phyloP scores from a whole-genome alignment of 2,329 filamentous ascomycete genomes.

The Pseudovirgaria hyperparasitica region DNA sequence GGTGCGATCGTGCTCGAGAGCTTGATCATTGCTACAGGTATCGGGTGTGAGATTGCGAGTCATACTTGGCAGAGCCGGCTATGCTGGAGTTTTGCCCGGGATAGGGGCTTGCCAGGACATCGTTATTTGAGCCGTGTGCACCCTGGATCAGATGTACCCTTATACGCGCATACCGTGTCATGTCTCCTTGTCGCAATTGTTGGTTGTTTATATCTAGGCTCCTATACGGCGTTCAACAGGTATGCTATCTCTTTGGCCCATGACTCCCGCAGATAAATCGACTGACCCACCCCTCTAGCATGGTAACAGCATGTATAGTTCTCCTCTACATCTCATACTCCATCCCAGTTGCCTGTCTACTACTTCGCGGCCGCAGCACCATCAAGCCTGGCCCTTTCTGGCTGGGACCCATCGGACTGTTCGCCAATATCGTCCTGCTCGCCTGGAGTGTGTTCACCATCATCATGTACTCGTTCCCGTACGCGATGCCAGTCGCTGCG shows the following conservation, averaged over 20 bases:
- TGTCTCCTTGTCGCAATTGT: slow-evolving; percentile 32
- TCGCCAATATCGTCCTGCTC: slow-evolving; percentile 32
- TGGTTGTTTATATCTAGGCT: slow-evolving; percentile 34
- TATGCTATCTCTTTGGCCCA: slow-evolving; percentile 8
- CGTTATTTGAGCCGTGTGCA: slow-evolving; percentile 28
- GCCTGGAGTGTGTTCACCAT: slow-evolving; percentile 38
- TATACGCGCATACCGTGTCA: slow-evolving; percentile 31
- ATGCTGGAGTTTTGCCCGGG: slow-evolving; percentile 41
- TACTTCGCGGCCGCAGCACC: slow-evolving; percentile 31
- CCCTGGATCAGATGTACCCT: slow-evolving; percentile 28
- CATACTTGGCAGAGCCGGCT: slow-evolving; percentile 40
- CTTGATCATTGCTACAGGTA: slow-evolving; percentile 34
- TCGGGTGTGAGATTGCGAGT: slow-evolving; percentile 33
- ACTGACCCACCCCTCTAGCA: slow-evolving; percentile 11
- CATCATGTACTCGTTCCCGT: slow-evolving; percentile 31
- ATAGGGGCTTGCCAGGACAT: slow-evolving; percentile 35
- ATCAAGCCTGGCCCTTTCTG: slow-evolving; percentile 35
- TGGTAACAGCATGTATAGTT: slow-evolving; percentile 30
- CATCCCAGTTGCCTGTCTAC: slow-evolving; percentile 32
- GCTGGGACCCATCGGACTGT: slow-evolving; percentile 30
- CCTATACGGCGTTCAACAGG: slow-evolving; percentile 28
- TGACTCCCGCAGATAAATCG: not conserved
- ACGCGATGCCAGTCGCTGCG: slow-evolving; percentile 15
- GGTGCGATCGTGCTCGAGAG: slow-evolving; percentile 35
- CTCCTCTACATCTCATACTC: slow-evolving; percentile 26